phyloP scores from a whole-genome alignment of 192 early-diverging fungal species.

The Entophlyctis helioformis region DNA sequence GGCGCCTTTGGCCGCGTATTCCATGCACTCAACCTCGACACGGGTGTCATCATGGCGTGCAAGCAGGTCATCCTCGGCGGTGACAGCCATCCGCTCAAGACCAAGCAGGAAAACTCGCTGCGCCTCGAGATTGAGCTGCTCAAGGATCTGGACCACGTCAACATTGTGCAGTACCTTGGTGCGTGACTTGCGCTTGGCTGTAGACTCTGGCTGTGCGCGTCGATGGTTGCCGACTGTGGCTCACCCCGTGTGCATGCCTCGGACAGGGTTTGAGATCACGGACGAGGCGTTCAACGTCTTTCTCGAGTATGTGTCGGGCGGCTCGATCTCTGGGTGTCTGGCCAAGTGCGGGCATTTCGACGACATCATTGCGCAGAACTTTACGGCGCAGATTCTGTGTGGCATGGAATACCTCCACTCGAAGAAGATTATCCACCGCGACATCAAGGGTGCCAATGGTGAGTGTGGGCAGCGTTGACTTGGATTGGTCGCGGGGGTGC shows the following conservation, averaged over 20 bases:
- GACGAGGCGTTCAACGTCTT: constrained; percentile 77
- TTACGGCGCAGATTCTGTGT: constrained; percentile 69
- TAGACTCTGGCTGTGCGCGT: background rate
- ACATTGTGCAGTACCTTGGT: constrained; percentile 91
- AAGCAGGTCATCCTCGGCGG: constrained; percentile 69
- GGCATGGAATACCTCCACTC: constrained; percentile 82
- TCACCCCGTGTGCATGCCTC: constrained; percentile 24
- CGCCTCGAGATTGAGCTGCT: constrained; percentile 80
- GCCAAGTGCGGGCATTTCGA: constrained; percentile 79
- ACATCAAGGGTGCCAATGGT: constrained; percentile 93
- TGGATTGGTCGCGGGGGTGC: too few relatives aligned
- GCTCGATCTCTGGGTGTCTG: constrained; percentile 69
- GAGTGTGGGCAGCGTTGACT: constrained; percentile 6
- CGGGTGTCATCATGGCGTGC: constrained; percentile 89
- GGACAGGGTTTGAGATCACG: constrained; percentile 50
- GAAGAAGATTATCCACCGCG: constrained; percentile 57
- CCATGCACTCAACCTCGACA: constrained; percentile 75
- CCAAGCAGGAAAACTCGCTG: constrained; percentile 55
- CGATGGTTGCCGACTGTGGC: background rate
- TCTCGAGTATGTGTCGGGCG: constrained; percentile 93
- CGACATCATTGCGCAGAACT: constrained; percentile 66
- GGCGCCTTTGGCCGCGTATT: constrained; percentile 97
- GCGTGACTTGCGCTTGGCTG: constrained; percentile 7
- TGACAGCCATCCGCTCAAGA: background rate
- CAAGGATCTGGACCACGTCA: constrained; percentile 60